Evolutionary conservation across 2,329 filamentous ascomycete genomes (phyloP).

Genomic region (Boeremia lycopersici): DNA sequence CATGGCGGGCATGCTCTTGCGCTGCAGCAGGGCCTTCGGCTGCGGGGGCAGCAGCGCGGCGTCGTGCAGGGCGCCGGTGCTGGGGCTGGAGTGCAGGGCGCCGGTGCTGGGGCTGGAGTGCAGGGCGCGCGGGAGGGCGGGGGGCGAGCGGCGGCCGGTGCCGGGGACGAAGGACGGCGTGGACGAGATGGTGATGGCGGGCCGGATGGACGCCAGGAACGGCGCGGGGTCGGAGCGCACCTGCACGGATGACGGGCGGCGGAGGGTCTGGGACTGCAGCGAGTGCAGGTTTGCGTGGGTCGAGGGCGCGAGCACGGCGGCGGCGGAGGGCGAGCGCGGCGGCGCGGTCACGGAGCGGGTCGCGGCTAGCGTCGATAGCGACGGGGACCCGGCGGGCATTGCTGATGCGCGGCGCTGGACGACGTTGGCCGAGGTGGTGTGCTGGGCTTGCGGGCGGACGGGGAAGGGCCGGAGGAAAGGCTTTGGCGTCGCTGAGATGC

Average conservation of each 20-base stretch:
- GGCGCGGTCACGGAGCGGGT: constrained; percentile 44
- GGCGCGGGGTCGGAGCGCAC: constrained; percentile 51
- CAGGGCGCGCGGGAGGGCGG: constrained; percentile 11
- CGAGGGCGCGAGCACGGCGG: constrained; percentile 20
- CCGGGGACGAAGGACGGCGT: constrained; percentile 42
- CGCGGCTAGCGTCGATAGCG: constrained; percentile 28
- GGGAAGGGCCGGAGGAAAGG: constrained; percentile 46
- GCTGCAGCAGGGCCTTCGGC: constrained; percentile 25
- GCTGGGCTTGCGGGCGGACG: constrained; percentile 41
- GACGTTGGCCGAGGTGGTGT: constrained; percentile 31
- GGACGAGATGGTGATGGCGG: constrained; percentile 34
- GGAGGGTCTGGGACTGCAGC: constrained; percentile 34
- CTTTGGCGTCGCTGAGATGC: constrained; percentile 43
- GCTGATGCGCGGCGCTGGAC: constrained; percentile 42
- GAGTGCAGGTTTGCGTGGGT: constrained; percentile 18
- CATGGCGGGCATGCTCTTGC: constrained; percentile 48
- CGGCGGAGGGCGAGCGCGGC: constrained; percentile 21
- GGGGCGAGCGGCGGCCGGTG: constrained; percentile 25
- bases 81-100: constrained; percentile 28
- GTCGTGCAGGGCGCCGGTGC: not conserved
- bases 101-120: constrained; percentile 30
- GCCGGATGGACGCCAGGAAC: constrained; percentile 49
- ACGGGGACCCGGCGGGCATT: constrained; percentile 26
- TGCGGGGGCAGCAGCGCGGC: too few species aligned
- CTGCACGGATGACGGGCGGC: constrained; percentile 53